Conservation (phyloP, 2,329 filamentous ascomycete species). For the Cryphonectria parasitica region DNA sequence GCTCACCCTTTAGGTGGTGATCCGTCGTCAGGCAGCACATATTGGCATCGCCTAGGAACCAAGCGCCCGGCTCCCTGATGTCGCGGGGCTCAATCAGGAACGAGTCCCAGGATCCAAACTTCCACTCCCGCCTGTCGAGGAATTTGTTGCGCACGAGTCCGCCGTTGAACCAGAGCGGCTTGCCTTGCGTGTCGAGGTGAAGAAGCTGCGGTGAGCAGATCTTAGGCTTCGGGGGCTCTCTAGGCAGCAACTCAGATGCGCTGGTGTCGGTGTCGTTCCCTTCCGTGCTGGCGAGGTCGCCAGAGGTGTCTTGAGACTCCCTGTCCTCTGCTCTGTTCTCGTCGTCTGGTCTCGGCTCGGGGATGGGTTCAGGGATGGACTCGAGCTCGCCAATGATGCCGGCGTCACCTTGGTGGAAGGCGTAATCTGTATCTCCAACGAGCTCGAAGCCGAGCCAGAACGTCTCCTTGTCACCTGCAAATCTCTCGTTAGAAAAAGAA, state of each 20-base stretch:
- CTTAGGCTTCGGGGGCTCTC: constrained; percentile 35
- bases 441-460: constrained; percentile 55
- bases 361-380: not conserved
- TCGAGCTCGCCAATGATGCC: constrained; percentile 38
- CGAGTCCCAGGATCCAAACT: constrained; percentile 42
- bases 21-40: constrained; percentile 41
- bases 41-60: constrained; percentile 41
- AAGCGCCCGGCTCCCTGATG: constrained; percentile 35
- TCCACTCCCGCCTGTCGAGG: constrained; percentile 39
- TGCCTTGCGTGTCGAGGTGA: constrained; percentile 45
- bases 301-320: not conserved
- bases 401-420: constrained; percentile 47
- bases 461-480: constrained; percentile 51
- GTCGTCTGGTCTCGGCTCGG: not conserved
- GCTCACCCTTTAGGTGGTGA: constrained; percentile 31
- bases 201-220: constrained; percentile 51
- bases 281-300: not conserved
- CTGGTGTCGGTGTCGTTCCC: constrained; percentile 16
- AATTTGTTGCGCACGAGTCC: constrained; percentile 49
- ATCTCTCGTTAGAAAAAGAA: not conserved
- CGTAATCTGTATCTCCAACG: constrained; percentile 45
- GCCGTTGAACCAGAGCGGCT: constrained; percentile 52
- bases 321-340: not conserved
- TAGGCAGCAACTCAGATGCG: constrained; percentile 22
- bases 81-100: constrained; percentile 39